Percentiles rank a stretch among this genome's conserved stretches.
Conservation (phyloP, 1,284 basidiomycete genomes). For the Sparassis latifolia region DNA sequence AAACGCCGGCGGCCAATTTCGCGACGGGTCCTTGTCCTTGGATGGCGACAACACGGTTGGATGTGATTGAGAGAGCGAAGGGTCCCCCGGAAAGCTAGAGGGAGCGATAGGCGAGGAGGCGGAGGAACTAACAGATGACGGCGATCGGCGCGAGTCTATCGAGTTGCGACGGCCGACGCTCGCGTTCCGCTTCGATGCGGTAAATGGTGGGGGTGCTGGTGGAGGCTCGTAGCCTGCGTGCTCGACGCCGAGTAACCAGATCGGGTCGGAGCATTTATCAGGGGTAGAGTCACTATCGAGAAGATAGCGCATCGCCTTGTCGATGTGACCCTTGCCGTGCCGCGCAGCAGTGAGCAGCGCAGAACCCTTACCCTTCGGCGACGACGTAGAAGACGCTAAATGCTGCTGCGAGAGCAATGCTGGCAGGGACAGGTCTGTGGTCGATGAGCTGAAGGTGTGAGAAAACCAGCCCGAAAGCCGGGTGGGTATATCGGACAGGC, state of each 20-base stretch:
- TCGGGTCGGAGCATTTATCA: conserved; percentile 72
- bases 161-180: conserved; percentile 31
- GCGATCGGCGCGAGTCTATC: conserved; percentile 31
- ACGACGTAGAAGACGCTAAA: conserved; percentile 22
- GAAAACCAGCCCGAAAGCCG: conserved; percentile 74
- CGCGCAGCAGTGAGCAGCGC: conserved; percentile 59
- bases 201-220: conserved; percentile 32
- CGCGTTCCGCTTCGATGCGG: conserved; percentile 18
- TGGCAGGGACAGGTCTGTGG: conserved; percentile 64
- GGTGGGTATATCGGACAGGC: conserved; percentile 47
- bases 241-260: conserved; percentile 79
- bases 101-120: conserved; percentile 35
- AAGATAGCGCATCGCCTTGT: conserved; percentile 77
- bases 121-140: conserved; percentile 42
- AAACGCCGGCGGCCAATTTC: conserved; percentile 74
- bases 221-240: conserved; percentile 69
- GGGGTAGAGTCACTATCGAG: conserved; percentile 79
- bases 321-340: conserved; percentile 67
- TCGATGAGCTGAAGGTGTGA: conserved; percentile 63
- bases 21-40: conserved; percentile 41
- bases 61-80: conserved; percentile 32
- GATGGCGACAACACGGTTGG: conserved; percentile 23
- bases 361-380: conserved; percentile 41
- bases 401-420: conserved; percentile 44
- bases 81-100: conserved; percentile 18